Evolutionary conservation across 345 rosid genomes (phyloP).

Genomic region (Citrus reticulata): DNA sequence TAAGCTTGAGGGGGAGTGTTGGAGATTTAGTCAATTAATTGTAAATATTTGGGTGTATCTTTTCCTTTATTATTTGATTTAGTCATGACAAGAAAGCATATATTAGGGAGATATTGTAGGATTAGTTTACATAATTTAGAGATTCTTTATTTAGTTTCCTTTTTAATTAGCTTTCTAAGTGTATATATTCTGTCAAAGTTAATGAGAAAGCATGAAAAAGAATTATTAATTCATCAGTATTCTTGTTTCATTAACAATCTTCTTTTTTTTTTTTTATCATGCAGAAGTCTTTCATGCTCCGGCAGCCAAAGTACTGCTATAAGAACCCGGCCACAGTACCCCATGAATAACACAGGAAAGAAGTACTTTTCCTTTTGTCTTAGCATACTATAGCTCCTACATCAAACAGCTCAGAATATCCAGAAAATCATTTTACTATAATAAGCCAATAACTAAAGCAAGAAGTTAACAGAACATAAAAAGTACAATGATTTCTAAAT

Average conservation of each 20-base stretch:
- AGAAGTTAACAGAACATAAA: not conserved
- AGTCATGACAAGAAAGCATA: too few relatives aligned
- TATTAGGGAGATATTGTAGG: too few relatives aligned
- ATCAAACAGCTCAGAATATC: not conserved
- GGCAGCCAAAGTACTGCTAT: not conserved
- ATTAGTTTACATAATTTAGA: too few relatives aligned
- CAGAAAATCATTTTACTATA: not conserved
- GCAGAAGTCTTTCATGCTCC: not conserved
- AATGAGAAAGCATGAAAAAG: too few relatives aligned
- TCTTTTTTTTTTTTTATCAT: not conserved
- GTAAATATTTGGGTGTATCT: too few relatives aligned
- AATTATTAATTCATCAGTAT: too few relatives aligned
- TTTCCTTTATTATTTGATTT: too few relatives aligned
- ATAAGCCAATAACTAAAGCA: not conserved
- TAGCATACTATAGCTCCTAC: not conserved
- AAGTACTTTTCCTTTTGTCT: not conserved
- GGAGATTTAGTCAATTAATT: too few relatives aligned
- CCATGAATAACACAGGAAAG: not conserved
- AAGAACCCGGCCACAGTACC: not conserved
- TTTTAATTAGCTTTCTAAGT: too few relatives aligned
- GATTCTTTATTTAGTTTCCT: too few relatives aligned
- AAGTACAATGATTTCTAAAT: not conserved
- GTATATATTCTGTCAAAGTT: too few relatives aligned
- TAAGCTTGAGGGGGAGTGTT: too few relatives aligned
- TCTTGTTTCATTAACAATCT: not conserved